A percentile compares a stretch with the other conserved stretches of the same genome.
phyloP scores from a whole-genome alignment of 176 grass and related monocot genomes.

The Lolium rigidum region DNA sequence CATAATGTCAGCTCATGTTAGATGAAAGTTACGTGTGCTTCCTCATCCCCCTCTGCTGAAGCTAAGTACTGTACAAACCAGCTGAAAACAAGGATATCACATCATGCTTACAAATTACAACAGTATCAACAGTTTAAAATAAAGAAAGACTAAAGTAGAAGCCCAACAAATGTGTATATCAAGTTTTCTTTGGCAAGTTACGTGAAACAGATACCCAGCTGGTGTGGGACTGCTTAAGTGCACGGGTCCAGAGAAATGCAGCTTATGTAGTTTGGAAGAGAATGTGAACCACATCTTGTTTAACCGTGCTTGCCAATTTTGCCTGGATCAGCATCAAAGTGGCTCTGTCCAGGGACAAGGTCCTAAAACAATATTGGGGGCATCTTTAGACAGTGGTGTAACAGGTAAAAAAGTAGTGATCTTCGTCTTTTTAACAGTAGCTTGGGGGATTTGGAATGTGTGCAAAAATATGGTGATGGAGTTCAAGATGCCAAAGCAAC shows the following conservation, averaged over 20 bases:
- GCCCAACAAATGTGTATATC: neutral
- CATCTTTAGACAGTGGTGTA: neutral
- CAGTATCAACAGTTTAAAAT: conserved; percentile 9
- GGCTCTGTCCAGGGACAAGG: conserved; percentile 12
- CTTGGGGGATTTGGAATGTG: neutral
- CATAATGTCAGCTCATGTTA: conserved; percentile 23
- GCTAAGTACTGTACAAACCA: neutral
- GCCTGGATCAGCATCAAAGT: neutral
- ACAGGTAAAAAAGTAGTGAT: neutral
- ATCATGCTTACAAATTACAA: neutral
- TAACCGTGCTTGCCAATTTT: neutral
- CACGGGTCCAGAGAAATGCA: neutral
- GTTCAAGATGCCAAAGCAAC: neutral
- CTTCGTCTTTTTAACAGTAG: neutral
- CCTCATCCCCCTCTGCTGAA: neutral
- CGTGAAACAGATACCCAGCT: neutral
- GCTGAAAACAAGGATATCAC: neutral
- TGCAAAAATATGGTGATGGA: neutral
- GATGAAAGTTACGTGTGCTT: conserved; percentile 4
- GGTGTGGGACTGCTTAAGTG: neutral
- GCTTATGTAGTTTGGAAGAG: neutral
- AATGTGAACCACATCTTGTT: neutral
- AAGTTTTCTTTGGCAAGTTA: neutral
- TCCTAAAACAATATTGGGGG: neutral
- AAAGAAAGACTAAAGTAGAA: neutral